Conservation (phyloP, 108 stramenopile species). For the Conticribra guillardii region DNA sequence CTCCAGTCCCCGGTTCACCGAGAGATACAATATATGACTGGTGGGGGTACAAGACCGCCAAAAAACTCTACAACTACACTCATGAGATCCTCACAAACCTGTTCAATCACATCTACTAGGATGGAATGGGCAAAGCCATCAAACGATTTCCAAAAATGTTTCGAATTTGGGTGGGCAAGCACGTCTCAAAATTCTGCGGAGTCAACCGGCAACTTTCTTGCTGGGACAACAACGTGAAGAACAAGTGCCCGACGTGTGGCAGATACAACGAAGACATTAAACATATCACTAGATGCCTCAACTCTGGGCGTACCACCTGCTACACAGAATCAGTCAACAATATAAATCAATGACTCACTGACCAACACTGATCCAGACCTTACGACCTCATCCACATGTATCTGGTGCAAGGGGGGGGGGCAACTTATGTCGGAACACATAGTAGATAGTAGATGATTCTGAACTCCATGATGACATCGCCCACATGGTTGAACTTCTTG, state of each 20-base stretch:
- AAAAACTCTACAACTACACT: background rate
- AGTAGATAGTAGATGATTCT: background rate
- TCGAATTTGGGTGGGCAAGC: conserved; percentile 7
- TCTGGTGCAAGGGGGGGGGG: too few species aligned
- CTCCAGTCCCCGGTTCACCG: background rate
- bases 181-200: conserved; percentile 5
- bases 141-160: conserved; percentile 9
- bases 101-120: conserved; percentile 7
- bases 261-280: background rate
- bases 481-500: background rate
- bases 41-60: conserved; percentile 1
- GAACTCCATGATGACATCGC: background rate
- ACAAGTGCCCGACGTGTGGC: conserved; percentile 6
- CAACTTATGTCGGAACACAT: background rate
- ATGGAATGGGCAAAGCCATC: conserved; percentile 4
- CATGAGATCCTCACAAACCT: background rate
- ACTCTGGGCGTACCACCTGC: background rate
- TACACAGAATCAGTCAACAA: background rate
- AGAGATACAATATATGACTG: background rate
- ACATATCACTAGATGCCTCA: conserved; percentile 4
- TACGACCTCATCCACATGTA: background rate
- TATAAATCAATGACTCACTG: background rate
- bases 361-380: background rate
- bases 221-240: background rate
- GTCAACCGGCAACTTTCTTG: conserved; percentile 1